Conservation (phyloP, 495 filamentous ascomycete genomes). For the Penicillium tannophilum region DNA sequence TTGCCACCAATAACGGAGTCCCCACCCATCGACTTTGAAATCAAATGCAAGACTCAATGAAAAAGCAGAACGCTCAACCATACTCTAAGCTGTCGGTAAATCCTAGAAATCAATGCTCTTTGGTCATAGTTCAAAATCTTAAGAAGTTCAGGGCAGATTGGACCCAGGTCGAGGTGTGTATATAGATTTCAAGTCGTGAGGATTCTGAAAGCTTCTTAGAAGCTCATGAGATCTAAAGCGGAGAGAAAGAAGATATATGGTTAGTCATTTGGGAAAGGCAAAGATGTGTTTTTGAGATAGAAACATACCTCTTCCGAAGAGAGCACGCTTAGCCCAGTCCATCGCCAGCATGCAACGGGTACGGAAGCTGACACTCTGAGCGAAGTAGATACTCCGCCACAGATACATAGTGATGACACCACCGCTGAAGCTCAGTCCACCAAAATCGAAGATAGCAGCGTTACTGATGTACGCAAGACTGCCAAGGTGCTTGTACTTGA, state of each 20-base stretch:
- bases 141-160: not conserved
- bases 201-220: constrained; percentile 35
- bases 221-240: constrained; percentile 65
- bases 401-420: constrained; percentile 94
- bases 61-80: not conserved
- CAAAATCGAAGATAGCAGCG: constrained; percentile 88
- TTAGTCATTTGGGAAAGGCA: constrained; percentile 5
- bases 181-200: not conserved
- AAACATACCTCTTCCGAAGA: constrained; percentile 91
- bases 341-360: constrained; percentile 90
- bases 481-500: constrained; percentile 91
- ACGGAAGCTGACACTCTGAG: constrained; percentile 92
- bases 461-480: constrained; percentile 96
- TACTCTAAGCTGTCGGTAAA: not conserved
- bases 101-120: not conserved
- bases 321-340: constrained; percentile 95
- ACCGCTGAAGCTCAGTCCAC: constrained; percentile 76
- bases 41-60: not conserved
- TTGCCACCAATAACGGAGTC: not conserved
- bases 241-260: constrained; percentile 4
- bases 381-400: constrained; percentile 97
- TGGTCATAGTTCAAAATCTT: not conserved
- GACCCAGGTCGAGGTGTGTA: not conserved
- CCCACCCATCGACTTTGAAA: not conserved
- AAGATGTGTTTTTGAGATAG: constrained; percentile 3